A percentile compares a stretch with the other conserved stretches of the same genome.
These are phyloP conservation scores for Beauveria pseudobassiana DNA, from an alignment of 2,329 filamentous ascomycete genomes.

Conservation along the genomic window DNA sequence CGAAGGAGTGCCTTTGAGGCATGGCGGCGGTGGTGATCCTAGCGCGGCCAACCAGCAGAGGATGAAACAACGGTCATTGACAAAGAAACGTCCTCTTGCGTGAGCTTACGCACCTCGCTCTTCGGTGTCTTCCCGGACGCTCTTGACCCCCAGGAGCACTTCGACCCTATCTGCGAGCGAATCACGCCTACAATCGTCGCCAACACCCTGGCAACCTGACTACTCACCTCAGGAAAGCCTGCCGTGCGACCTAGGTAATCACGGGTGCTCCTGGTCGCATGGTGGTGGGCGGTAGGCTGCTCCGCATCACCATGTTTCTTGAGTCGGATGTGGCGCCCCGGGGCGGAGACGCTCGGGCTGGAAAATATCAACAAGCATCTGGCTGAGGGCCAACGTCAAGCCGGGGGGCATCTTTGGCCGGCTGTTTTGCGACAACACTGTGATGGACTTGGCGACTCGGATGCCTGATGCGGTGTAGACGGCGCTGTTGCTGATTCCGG, in stretches of 20 bases:
- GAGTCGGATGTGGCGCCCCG: neutral
- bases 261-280: conserved; percentile 43
- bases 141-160: conserved; percentile 69
- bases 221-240: conserved; percentile 56
- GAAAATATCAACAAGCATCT: neutral
- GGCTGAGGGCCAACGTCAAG: neutral
- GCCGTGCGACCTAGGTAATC: conserved; percentile 51
- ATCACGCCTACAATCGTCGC: conserved; percentile 46
- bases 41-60: neutral
- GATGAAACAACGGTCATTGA: neutral
- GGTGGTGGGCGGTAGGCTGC: conserved; percentile 63
- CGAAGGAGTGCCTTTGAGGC: neutral
- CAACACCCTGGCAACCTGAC: conserved; percentile 54
- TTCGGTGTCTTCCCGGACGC: conserved; percentile 58
- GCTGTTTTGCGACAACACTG: neutral
- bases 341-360: neutral
- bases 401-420: neutral
- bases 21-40: neutral
- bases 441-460: neutral
- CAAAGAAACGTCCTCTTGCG: neutral
- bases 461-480: neutral
- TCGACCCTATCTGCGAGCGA: conserved; percentile 75
- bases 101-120: conserved; percentile 34
- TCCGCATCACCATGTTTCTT: neutral
- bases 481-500: neutral